phyloP scores from a whole-genome alignment of 345 rosid species.

The Euphorbia lathyris region DNA sequence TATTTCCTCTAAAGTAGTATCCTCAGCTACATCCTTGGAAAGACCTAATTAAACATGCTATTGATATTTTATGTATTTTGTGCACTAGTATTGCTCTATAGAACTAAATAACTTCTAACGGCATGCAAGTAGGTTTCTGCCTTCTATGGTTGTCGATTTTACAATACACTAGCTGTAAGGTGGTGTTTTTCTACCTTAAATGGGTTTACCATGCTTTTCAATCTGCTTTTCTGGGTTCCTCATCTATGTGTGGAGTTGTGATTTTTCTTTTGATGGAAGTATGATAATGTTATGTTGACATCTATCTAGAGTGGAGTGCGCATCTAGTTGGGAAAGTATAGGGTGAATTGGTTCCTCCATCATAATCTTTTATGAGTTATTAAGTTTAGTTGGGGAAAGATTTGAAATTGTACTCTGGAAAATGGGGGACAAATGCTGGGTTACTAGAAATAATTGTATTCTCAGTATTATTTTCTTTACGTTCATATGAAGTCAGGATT shows the following conservation, averaged over 20 bases:
- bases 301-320: background rate
- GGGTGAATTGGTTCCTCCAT: background rate
- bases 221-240: too few species aligned
- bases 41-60: background rate
- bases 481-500: background rate
- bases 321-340: background rate
- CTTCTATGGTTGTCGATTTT: background rate
- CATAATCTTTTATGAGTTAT: background rate
- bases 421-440: background rate
- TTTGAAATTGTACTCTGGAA: background rate
- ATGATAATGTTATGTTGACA: background rate
- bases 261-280: too few species aligned
- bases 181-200: background rate
- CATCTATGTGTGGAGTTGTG: too few species aligned
- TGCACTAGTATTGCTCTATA: background rate
- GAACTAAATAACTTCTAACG: background rate
- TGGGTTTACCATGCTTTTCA: background rate
- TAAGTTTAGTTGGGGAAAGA: background rate
- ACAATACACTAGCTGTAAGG: background rate
- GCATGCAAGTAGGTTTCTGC: background rate
- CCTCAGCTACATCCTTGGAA: background rate
- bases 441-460: background rate
- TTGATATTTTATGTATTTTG: background rate
- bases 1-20: background rate
- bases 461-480: background rate